Base-by-base conservation (phyloP, 352 stramenopile genomes). In the Phytophthora sp. region DNA sequence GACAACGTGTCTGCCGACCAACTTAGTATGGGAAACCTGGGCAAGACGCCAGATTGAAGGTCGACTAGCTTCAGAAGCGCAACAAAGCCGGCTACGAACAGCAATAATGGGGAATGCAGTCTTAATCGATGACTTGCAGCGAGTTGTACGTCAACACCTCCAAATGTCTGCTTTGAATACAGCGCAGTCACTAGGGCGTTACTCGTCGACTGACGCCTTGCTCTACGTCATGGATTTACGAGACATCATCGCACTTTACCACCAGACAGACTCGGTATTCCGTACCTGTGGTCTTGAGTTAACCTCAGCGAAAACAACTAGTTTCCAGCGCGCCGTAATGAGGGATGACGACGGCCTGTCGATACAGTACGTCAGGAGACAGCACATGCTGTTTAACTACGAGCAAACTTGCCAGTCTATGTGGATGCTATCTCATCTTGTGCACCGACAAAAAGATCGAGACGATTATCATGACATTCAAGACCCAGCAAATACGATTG, bases 361-460 rank as follows among this genome's bases (percentile, higher is more conserved):
- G n/a, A 23, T 57, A 10, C 49, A 48, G 23, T 28, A 21, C 6
- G 49, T 39, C 3, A n/a, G 49, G 6, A 48, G 49, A 32, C 49
- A 57, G 13, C 49, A 39, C n/a, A 31, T 57, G 26, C 35, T 48
- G 4, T 57, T 57, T 15, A 38, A n/a, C 35, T 57, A 57, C 49
- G 17, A 57, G 12, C 15, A 57, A 18, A 48, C 49, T 2, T 24
- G 49, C 8, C 9, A 38, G n/a, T 41, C 34, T 4, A 23, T 38
- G 13, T 57, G 49, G 49, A 41, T 57, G 26, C 49, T 57, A 18
- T 38, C 49, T 5, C n/a, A 38, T 28, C 15, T 57, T 18, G 23
- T 48, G n/a, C 49, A 57, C 32, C 49, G 49, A 15, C 24, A 31
- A 9, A 24, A 38, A 23, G 49, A 57, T 3, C 24, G 49, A 38